Evolutionary conservation across 192 early-diverging fungal genomes (phyloP).

Genomic region (Mortierella antarctica): DNA sequence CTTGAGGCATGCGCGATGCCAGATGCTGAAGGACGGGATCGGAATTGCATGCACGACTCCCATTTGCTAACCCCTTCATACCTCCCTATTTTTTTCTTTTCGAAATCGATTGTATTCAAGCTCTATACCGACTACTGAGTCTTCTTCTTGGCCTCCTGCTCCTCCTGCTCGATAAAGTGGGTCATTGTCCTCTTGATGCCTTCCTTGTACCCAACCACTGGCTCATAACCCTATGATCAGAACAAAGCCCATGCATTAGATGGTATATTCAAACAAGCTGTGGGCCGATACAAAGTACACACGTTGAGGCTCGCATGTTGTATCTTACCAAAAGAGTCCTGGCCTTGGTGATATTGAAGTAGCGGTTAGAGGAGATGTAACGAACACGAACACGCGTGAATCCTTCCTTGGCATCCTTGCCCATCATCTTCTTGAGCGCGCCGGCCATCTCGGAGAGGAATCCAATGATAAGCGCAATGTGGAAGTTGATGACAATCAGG

Average conservation of each 20-base stretch:
- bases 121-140: slow-evolving; percentile 3
- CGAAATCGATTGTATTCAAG: background rate
- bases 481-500: slow-evolving; percentile 67
- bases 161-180: slow-evolving; percentile 43
- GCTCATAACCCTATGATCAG: slow-evolving; percentile 57
- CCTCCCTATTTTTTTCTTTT: background rate
- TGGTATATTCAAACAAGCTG: too few relatives aligned
- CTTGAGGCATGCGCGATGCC: too few relatives aligned
- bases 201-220: slow-evolving; percentile 65
- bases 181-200: slow-evolving; percentile 57
- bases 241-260: background rate
- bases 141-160: slow-evolving; percentile 33
- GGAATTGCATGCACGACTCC: too few relatives aligned
- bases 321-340: slow-evolving; percentile 62
- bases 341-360: slow-evolving; percentile 91
- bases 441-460: slow-evolving; percentile 75
- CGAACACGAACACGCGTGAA: slow-evolving; percentile 84
- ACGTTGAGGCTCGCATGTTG: background rate
- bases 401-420: slow-evolving; percentile 72
- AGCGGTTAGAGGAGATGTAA: slow-evolving; percentile 81
- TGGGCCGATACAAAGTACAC: too few relatives aligned
- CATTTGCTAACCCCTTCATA: too few relatives aligned
- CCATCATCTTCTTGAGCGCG: slow-evolving; percentile 68
- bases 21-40: too few relatives aligned
- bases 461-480: slow-evolving; percentile 60